Evolutionary conservation across 345 rosid genomes (phyloP).

Genomic region (Gynandropsis gynandra): DNA sequence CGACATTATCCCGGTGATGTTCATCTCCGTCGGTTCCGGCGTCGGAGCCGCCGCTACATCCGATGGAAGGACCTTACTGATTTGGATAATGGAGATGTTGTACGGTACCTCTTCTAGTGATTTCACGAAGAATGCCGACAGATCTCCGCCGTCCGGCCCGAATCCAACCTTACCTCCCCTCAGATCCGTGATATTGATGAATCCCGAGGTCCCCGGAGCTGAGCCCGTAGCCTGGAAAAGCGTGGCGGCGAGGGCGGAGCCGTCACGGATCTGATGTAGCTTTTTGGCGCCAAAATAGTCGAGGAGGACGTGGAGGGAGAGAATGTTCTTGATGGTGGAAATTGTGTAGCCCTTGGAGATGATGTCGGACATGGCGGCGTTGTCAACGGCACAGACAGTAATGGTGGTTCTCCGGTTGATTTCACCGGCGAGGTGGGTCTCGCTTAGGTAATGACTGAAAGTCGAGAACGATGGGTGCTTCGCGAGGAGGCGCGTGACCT

Average conservation of each 20-base stretch:
- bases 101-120: constrained; percentile 77
- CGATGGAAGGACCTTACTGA: constrained; percentile 62
- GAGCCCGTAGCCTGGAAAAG: constrained; percentile 86
- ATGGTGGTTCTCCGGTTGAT: constrained; percentile 81
- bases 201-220: constrained; percentile 74
- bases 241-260: constrained; percentile 86
- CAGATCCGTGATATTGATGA: constrained; percentile 80
- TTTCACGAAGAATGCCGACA: constrained; percentile 51
- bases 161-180: constrained; percentile 85
- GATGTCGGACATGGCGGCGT: constrained; percentile 63
- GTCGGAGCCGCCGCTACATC: constrained; percentile 71
- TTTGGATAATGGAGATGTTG: constrained; percentile 83
- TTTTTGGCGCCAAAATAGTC: constrained; percentile 91
- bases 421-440: constrained; percentile 78
- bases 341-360: constrained; percentile 55
- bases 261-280: constrained; percentile 84
- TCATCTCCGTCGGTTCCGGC: constrained; percentile 66
- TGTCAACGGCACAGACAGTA: constrained; percentile 79
- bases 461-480: constrained; percentile 69
- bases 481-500: constrained; percentile 65
- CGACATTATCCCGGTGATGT: constrained; percentile 74
- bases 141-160: constrained; percentile 53
- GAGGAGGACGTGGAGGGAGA: constrained; percentile 82
- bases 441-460: constrained; percentile 73
- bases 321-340: constrained; percentile 70